Evolutionary conservation across 2,329 filamentous ascomycete genomes (phyloP).

Genomic region (Penicillium hesseltinei): DNA sequence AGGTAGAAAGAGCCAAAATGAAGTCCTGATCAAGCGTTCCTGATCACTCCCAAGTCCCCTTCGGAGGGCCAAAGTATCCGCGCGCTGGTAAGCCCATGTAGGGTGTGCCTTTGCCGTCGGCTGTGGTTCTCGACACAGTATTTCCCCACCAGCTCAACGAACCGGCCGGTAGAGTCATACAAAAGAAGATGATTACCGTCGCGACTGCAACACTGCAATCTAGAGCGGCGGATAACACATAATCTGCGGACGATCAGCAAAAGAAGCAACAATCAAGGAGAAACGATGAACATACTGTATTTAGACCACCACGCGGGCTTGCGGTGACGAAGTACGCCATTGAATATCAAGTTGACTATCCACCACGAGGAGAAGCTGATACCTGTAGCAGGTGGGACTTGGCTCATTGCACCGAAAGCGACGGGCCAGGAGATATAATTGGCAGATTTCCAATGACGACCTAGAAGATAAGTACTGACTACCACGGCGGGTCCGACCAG

Average conservation of each 20-base stretch:
- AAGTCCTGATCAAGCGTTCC: background rate
- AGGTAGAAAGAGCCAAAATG: background rate
- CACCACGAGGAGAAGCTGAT: constrained; percentile 70
- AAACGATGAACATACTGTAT: constrained; percentile 37
- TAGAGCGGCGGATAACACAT: constrained; percentile 46
- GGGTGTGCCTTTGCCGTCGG: constrained; percentile 42
- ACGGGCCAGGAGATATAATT: constrained; percentile 68
- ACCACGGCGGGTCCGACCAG: constrained; percentile 64
- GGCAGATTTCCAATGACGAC: constrained; percentile 58
- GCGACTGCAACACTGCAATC: constrained; percentile 45
- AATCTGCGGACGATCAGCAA: constrained; percentile 30
- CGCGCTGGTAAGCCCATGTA: constrained; percentile 28
- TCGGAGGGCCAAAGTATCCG: constrained; percentile 33
- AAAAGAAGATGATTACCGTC: constrained; percentile 47
- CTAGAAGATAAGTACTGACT: constrained; percentile 58
- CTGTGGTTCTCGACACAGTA: constrained; percentile 37
- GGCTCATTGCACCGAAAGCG: constrained; percentile 64
- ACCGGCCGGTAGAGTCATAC: constrained; percentile 43
- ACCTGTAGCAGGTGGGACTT: constrained; percentile 66
- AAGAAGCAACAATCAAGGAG: background rate
- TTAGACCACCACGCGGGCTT: constrained; percentile 51
- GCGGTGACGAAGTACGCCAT: constrained; percentile 44
- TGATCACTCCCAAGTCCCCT: constrained; percentile 28
- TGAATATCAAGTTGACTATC: constrained; percentile 49
- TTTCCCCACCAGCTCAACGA: constrained; percentile 46